phyloP scores from a whole-genome alignment of 208 protist genomes.

The Leishmania martiniquensis region DNA sequence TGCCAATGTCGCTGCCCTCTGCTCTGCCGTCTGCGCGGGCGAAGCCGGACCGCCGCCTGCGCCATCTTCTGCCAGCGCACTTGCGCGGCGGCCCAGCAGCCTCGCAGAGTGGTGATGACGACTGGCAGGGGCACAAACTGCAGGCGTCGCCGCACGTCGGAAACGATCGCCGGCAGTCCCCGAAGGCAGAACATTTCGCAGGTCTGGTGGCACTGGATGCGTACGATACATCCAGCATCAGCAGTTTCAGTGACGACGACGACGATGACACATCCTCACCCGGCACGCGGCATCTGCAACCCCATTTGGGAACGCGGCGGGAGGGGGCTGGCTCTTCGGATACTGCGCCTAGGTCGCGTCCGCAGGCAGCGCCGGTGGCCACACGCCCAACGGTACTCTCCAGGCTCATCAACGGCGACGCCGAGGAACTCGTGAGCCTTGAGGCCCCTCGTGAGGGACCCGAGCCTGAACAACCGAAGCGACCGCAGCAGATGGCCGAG shows the following conservation, averaged over 20 bases:
- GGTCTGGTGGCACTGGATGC: not conserved
- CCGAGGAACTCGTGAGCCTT: not conserved
- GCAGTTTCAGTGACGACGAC: conserved; percentile 12
- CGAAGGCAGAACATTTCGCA: too few species aligned
- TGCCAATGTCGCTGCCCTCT: not conserved
- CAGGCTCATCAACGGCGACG: not conserved
- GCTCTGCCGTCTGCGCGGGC: not conserved
- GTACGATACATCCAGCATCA: conserved; percentile 16
- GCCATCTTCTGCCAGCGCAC: conserved; percentile 43
- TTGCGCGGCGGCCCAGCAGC: conserved; percentile 2
- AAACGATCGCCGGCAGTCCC: not conserved
- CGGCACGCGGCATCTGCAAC: not conserved
- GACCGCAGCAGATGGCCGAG: not conserved
- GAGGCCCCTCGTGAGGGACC: not conserved
- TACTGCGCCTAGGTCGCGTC: not conserved
- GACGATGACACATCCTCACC: not conserved
- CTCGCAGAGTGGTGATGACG: not conserved
- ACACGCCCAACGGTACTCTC: not conserved
- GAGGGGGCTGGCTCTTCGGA: not conserved
- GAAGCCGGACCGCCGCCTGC: conserved; percentile 43
- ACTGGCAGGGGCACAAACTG: not conserved
- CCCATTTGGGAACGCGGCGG: not conserved
- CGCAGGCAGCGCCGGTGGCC: not conserved
- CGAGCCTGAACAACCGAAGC: not conserved
- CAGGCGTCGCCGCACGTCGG: not conserved